Evolutionary conservation across 2,329 filamentous ascomycete species (phyloP).

Genomic region (Paecilomyces variotii): DNA sequence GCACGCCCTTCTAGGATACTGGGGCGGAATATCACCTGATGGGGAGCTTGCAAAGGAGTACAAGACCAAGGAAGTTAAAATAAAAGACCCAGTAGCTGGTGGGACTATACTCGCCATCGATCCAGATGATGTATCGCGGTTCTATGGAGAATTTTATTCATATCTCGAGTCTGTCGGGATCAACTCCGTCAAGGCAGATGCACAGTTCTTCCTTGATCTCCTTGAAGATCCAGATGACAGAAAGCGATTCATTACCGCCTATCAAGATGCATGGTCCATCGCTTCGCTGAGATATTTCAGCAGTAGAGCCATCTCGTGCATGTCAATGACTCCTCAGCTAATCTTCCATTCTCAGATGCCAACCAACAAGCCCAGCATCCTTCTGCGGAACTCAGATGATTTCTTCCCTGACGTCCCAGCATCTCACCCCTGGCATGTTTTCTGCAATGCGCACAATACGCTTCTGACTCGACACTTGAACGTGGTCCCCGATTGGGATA

Average conservation of each 20-base stretch:
- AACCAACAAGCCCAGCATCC: slow-evolving; percentile 61
- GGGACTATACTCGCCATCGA: slow-evolving; percentile 66
- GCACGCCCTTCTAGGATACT: slow-evolving; percentile 84
- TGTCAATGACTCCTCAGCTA: slow-evolving; percentile 82
- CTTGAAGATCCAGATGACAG: slow-evolving; percentile 61
- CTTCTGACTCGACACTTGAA: slow-evolving; percentile 80
- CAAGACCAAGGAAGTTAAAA: slow-evolving; percentile 57
- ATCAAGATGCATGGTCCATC: slow-evolving; percentile 80
- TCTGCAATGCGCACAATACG: slow-evolving; percentile 84
- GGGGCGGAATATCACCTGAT: slow-evolving; percentile 74
- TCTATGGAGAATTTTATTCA: slow-evolving; percentile 87
- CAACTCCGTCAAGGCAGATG: slow-evolving; percentile 87
- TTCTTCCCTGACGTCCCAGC: slow-evolving; percentile 78
- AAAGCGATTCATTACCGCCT: slow-evolving; percentile 62
- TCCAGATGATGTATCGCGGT: slow-evolving; percentile 61
- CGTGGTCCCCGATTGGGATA: slow-evolving; percentile 75
- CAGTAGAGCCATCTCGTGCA: slow-evolving; percentile 77
- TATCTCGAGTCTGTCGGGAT: slow-evolving; percentile 70
- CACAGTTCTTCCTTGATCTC: slow-evolving; percentile 80
- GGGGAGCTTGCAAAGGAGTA: slow-evolving; percentile 71
- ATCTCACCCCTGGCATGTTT: slow-evolving; percentile 91
- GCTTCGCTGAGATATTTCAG: slow-evolving; percentile 71
- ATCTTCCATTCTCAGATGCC: slow-evolving; percentile 79
- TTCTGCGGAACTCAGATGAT: slow-evolving; percentile 78
- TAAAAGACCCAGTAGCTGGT: slow-evolving; percentile 47